phyloP scores from a whole-genome alignment of 2,329 filamentous ascomycete species.

The Chrysosporium queenslandicum region DNA sequence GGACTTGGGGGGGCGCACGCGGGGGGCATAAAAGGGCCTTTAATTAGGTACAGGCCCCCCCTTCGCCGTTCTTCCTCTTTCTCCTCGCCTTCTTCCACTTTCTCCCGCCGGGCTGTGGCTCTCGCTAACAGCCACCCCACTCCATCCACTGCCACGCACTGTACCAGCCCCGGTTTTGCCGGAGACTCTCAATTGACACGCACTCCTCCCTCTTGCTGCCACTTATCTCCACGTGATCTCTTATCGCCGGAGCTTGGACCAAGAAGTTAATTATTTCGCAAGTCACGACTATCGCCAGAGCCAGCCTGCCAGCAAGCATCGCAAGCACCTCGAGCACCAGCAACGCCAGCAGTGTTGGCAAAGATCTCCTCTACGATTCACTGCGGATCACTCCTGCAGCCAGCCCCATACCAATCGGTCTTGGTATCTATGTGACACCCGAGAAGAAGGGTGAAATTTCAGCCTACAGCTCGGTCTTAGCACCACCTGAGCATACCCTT shows the following conservation, averaged over 20 bases:
- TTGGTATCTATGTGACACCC: too few relatives aligned
- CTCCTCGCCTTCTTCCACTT: not conserved
- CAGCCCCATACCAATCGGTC: not conserved
- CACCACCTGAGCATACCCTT: not conserved
- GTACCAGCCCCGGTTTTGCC: not conserved
- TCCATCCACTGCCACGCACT: not conserved
- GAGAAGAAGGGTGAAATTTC: too few relatives aligned
- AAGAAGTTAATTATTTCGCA: too few relatives aligned
- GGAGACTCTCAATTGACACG: not conserved
- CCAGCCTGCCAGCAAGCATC: not conserved
- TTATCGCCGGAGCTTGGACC: constrained; percentile 6
- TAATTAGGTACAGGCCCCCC: not conserved
- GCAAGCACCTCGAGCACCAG: not conserved
- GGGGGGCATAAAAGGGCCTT: not conserved
- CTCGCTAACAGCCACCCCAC: not conserved
- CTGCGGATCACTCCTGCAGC: too few relatives aligned
- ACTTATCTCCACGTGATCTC: constrained; percentile 1
- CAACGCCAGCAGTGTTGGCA: too few relatives aligned
- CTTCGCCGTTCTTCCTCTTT: not conserved
- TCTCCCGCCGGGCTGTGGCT: too few relatives aligned
- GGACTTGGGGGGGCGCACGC: not conserved
- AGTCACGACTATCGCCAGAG: too few relatives aligned
- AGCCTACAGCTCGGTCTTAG: not conserved
- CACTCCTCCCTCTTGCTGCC: not conserved
- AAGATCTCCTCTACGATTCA: too few relatives aligned